These are phyloP conservation scores for Clavaria fumosa DNA, from an alignment of 768 basidiomycete species.

Conservation along the genomic window DNA sequence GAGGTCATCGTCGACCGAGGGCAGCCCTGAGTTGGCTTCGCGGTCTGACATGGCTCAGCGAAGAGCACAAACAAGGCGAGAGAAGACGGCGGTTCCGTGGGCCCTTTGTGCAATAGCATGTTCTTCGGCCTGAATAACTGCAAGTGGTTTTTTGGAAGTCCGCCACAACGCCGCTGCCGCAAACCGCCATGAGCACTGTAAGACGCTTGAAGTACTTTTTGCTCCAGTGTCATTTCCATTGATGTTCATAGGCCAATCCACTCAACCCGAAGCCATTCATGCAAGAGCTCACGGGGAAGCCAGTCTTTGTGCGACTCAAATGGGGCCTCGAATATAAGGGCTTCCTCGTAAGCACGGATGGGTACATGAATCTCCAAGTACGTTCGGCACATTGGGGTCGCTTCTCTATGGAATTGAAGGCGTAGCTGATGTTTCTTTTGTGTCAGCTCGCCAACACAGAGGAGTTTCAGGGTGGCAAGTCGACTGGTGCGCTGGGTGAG, in stretches of 20 bases:
- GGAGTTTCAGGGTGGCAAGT: constrained; percentile 92
- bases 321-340: constrained; percentile 99
- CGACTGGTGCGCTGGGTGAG: constrained; percentile 93
- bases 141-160: constrained; percentile 19
- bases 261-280: constrained; percentile 99
- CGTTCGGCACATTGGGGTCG: constrained; percentile 2
- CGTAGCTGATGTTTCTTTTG: background rate
- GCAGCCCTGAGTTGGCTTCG: constrained; percentile 55
- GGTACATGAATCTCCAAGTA: constrained; percentile 99
- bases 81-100: constrained; percentile 4
- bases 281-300: constrained; percentile 96
- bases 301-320: constrained; percentile 87
- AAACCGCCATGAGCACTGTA: constrained; percentile 53
- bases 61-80: no score
- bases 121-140: background rate
- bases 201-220: constrained; percentile 16
- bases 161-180: constrained; percentile 16
- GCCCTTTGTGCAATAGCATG: background rate
- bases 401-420: constrained; percentile 1
- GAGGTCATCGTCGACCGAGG: constrained; percentile 77
- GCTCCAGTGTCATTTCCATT: constrained; percentile 5
- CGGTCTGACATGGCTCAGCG: constrained; percentile 84
- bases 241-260: constrained; percentile 50
- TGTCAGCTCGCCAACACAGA: constrained; percentile 93
- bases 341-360: constrained; percentile 95